Evolutionary conservation across 2,329 filamentous ascomycete genomes (phyloP).

Genomic region (Aspergillus sp.): DNA sequence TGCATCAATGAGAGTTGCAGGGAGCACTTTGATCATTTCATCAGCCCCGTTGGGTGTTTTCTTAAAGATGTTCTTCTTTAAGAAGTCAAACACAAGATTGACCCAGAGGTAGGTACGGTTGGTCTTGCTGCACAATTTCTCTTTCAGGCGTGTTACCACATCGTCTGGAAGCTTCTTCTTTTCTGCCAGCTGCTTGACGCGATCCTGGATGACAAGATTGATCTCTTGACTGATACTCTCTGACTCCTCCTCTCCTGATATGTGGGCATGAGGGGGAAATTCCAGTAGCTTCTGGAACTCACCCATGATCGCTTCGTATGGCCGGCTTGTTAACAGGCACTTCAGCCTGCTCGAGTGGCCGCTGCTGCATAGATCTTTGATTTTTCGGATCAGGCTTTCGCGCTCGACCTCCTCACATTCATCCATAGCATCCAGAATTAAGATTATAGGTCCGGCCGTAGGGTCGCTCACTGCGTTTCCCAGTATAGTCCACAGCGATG

Average conservation of each 20-base stretch:
- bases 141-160: constrained; percentile 13
- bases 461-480: constrained; percentile 23
- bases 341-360: constrained; percentile 22
- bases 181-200: constrained; percentile 20
- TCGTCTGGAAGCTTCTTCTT: constrained; percentile 10
- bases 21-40: constrained; percentile 16
- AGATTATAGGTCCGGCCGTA: constrained; percentile 27
- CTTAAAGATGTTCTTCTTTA: constrained; percentile 22
- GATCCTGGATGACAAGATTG: constrained; percentile 31
- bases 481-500: constrained; percentile 37
- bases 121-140: not conserved
- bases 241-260: constrained; percentile 39
- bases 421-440: constrained; percentile 44
- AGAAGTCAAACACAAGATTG: constrained; percentile 34
- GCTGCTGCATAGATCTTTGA: constrained; percentile 5
- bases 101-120: constrained; percentile 43
- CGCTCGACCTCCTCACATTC: constrained; percentile 32
- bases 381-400: constrained; percentile 14
- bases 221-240: constrained; percentile 37
- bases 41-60: constrained; percentile 10
- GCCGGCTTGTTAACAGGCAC: constrained; percentile 38
- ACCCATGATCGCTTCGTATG: constrained; percentile 29
- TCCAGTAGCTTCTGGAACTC: constrained; percentile 21
- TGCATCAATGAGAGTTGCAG: constrained; percentile 28
- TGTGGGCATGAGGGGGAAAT: constrained; percentile 29